Evolutionary conservation across 148 eudicot genomes (phyloP), one percentile per base, ranked within the genome.

Genomic region (Cornus suecica): DNA sequence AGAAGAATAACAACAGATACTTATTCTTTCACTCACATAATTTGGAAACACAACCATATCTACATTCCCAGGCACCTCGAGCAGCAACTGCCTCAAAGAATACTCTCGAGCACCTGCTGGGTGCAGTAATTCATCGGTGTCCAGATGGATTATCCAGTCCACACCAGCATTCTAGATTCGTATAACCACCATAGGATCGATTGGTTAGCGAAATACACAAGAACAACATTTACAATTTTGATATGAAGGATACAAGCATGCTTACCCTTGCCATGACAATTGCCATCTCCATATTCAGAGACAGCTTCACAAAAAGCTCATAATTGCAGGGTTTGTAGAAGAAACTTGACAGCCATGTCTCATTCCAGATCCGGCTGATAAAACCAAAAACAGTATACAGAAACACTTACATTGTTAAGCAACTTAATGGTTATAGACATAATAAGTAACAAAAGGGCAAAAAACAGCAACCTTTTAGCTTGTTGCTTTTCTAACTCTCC

Each of bases 101-200:
- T 91, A 93, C 78, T 93, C 98, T 67, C 88, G 88, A 52, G 90
- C 83, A 79, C 98, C 98, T 80, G 92, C 98, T 23, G 98, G 98
- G 76, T 93, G 92, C 71, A 93, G 71, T 71, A 93, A 83, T 74
- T 93, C 98, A 82, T 93, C 98, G 2, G 98, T 93, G 76, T 93
- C 98, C 30, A 93, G 91, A 84, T 93, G 98, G 80, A 93, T 86
- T 83, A 93, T 93, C 98, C 98, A 93, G n/a, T 93, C 98, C 83
- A 89, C 80, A 68, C 87, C 87, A 75, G 85, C 86, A 72, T 88
- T 85, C 98, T 93, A 81, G 25, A 22, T 61, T 71, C 54, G 22
- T 56, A 32, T 23, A 51, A 1, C 32, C 27, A 68, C n/a, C 26
- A 31, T 34, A 31, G 11, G 20, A 66, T 16, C 62, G 8, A 42